Conservation (phyloP, 2,329 filamentous ascomycete species). For the Fusarium annulatum region DNA sequence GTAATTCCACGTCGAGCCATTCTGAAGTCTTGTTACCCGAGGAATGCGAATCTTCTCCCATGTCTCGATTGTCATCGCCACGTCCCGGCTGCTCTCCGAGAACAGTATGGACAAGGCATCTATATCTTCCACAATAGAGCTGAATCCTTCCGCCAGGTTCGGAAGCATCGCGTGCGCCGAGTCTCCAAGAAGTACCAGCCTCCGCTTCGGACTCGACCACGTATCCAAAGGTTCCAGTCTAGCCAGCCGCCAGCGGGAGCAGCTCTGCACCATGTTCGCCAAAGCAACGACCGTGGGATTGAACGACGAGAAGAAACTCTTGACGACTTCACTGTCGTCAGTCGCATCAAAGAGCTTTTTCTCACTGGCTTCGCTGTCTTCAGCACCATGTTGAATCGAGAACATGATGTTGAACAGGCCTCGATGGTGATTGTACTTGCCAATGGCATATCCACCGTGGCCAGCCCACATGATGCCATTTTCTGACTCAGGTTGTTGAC, state of each 20-base stretch:
- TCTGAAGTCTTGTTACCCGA: neutral
- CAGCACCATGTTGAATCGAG: slow-evolving; percentile 6
- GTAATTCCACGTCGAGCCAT: neutral
- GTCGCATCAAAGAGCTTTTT: neutral
- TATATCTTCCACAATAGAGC: slow-evolving; percentile 1
- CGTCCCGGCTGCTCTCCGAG: neutral
- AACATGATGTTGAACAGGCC: slow-evolving; percentile 10
- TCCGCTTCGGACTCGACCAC: slow-evolving; percentile 1
- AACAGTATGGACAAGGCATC: neutral
- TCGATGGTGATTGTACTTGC: slow-evolving; percentile 15
- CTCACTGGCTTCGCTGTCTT: slow-evolving; percentile 1
- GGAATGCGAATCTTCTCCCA: neutral
- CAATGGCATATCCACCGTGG: slow-evolving; percentile 3
- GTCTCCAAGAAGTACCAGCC: neutral
- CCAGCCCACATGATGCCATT: slow-evolving; percentile 15
- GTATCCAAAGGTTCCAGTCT: neutral
- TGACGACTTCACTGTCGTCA: neutral
- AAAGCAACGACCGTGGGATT: neutral
- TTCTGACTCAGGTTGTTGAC: neutral
- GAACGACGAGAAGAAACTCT: neutral
- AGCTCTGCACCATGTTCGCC: slow-evolving; percentile 1
- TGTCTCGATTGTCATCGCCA: accelerated
- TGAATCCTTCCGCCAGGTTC: neutral
- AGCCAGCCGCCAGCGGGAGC: slow-evolving; percentile 1
- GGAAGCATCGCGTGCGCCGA: neutral